Evolutionary conservation across 257 asterid genomes (phyloP), one percentile per base, ranked within the genome.

Genomic region (Scutellaria baicalensis): DNA sequence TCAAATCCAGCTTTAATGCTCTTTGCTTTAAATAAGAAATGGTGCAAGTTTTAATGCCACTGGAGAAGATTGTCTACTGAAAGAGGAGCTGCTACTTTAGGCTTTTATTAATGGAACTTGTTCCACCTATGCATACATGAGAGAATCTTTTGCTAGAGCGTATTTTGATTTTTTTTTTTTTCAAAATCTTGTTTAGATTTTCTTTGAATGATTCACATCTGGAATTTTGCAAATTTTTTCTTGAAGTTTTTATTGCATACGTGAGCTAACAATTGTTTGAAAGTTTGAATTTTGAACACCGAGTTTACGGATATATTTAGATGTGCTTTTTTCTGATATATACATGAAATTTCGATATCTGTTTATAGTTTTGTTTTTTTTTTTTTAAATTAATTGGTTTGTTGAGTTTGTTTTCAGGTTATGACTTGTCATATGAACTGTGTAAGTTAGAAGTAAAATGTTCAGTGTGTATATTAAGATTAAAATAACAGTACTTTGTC

Each of bases 201-300:
- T 52, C 7, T 14, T 47, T 59, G 21, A 13, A 48, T 33, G 12
- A 3, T 42, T 65, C 45, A 57, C 80, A 78, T 77, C 80, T 84
- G 76, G 1, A 60, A 14, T n/a, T 60, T 20, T 49, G 31, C 52
- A 14, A 11, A 43, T n/a, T 7, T 2, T 14, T 50, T 17, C 8
- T 55, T 11, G 18, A 14, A 50, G 10, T 36, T 42, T 38, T 71
- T 5, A 23, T 23, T 12, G 51, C 16, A 6, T 27, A n/a, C 23
- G 43, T 45, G 20, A 56, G 38, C 35, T 69, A 4, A 36, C 47
- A 39, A 14, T 39, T 60, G 27, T n/a, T 70, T 47, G 18, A 6
- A 3, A 6, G 38, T 42, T 10, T 59, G 8, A 35, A 62, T 4
- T 61, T 64, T 7, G 47, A n/a, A 47, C 21, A 12, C n/a, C 6